Base-by-base conservation (phyloP, 441 rosid species). In the Pelargonium cotyledonis region DNA sequence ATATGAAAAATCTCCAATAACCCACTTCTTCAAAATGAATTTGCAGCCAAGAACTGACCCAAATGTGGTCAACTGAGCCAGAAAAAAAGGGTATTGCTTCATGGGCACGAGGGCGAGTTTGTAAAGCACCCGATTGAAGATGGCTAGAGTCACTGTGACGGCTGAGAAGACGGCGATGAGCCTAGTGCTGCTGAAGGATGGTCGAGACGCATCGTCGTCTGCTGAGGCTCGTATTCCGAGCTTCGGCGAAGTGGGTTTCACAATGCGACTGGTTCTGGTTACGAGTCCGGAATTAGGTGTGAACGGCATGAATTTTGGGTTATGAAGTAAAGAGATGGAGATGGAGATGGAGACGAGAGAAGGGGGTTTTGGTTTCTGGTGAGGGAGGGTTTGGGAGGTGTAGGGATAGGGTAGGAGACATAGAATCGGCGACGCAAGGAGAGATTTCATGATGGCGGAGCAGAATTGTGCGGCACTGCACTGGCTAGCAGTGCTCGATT, bases 71-170 rank as follows among this genome's bases (percentile, higher is more conserved):
- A 92, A 71, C 74, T 90, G 98, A 70, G 95, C 96, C 65, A 90
- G 68, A 80, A 90, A 92, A 81, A 92, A 92, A 9, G 96, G 96
- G 78, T 84, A 90, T 49, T 78, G 81, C 75, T 86, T 90, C 94
- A 92, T 83, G 18, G 98, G 96, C 76, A 92, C 96, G 68, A 92
- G 89, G 0, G 96, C 98, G 68, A 92, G 92, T 85, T 90, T 92
- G 84, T 92, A 87, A 6, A 92, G 90, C 68, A 92, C 96, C 40
- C 98, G 95, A 81, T 92, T 89, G 4, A 90, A 90, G 10, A 90
- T 73, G 14, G 94, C 95, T 15, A 90, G 73, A 0, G 74, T 29
- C 2, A 87, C 76, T 2, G 94, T 77, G 65, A 80, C 41, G 6
- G 82, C 85, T 8, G 95, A 85, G 82, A 77, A 68, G 15, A 70